Evolutionary conservation across 2,329 filamentous ascomycete genomes (phyloP), one percentile per base, ranked within the genome.

Genomic region (Hirsutella thompsonii): DNA sequence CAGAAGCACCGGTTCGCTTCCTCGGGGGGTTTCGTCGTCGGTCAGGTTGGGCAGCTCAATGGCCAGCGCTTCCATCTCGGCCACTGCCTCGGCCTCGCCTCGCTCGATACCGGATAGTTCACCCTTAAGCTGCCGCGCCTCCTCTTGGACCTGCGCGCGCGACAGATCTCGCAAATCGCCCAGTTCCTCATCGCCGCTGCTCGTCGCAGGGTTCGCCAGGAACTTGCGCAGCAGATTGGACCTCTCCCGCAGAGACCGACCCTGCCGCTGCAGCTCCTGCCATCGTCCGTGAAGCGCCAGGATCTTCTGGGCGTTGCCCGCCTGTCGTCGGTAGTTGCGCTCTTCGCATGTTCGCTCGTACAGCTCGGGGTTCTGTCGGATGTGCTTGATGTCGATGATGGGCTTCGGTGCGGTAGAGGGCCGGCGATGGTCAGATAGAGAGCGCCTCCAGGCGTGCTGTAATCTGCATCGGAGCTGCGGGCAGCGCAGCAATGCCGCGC

Each of bases 21-120:
- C 83, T 26, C 78, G 67, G 1, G 92, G 92, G 13, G 89, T 93
- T 39, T 78, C 66, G 4, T 70, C 60, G 56, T 80, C 85, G 43
- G 87, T 94, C 44, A 94, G 70, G 62, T 96, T 98, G 11, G 92
- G 92, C 39, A 96, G 70, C 36, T 82, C 75, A 2, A 84, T 67
- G 2, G 88, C 88, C 42, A 95, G 72, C 30, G 65, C 62, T 46
- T 85, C 73, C 59, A 94, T 89, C 56, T 89, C 78, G 16, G 62
- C 51, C 29, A 64, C 67, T 28, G 85, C 61, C 8, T 60, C 57
- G n/a, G 68, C 65, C 58, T 89, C 82, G 45, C 72, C 64, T 28
- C 66, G 66, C 51, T 83, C 78, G 41, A 85, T 74, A 4, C 53
- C 57, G 0, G 69, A 62, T 10, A 92, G 68, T 49, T 74, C 60